These are phyloP conservation scores for Starmerella bombicola DNA, from an alignment of 805 yeast species.

Conservation along the genomic window DNA sequence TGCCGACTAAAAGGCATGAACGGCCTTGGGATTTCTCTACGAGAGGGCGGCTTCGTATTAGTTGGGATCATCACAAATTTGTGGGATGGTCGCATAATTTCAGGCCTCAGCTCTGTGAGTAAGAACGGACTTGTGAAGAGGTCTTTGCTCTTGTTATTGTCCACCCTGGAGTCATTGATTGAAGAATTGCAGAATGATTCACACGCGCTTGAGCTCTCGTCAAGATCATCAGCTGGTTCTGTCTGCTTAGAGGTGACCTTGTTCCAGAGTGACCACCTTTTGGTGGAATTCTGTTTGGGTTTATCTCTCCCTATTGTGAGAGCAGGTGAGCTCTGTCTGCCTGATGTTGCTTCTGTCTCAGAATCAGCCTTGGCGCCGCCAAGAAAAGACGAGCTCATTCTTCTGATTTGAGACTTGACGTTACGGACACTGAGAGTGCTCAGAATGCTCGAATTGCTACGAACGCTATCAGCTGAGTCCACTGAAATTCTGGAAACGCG, in stretches of 20 bases:
- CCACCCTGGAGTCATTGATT: not conserved
- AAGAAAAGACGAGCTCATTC: not conserved
- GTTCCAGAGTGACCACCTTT: not conserved
- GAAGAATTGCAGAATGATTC: not conserved
- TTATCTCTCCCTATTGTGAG: not conserved
- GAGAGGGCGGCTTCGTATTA: conserved; percentile 3
- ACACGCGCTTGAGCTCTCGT: not conserved
- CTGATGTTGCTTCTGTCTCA: not conserved
- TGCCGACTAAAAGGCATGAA: conserved; percentile 18
- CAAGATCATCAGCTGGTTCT: not conserved
- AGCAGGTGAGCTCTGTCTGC: not conserved
- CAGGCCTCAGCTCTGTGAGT: conserved; percentile 22
- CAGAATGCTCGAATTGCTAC: not conserved
- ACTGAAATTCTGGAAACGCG: not conserved
- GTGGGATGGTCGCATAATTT: conserved; percentile 24
- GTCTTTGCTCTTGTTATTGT: not conserved
- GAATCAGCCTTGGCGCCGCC: not conserved
- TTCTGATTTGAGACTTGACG: not conserved
- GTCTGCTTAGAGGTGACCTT: not conserved
- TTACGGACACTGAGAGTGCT: conserved; percentile 1
- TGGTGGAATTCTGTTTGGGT: not conserved
- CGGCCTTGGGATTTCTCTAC: conserved; percentile 10
- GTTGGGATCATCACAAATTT: conserved; percentile 23
- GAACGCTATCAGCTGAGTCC: not conserved
- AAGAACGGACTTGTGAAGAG: not conserved